Conservation (phyloP, 2,329 filamentous ascomycete species). For the Fusarium sp. region DNA sequence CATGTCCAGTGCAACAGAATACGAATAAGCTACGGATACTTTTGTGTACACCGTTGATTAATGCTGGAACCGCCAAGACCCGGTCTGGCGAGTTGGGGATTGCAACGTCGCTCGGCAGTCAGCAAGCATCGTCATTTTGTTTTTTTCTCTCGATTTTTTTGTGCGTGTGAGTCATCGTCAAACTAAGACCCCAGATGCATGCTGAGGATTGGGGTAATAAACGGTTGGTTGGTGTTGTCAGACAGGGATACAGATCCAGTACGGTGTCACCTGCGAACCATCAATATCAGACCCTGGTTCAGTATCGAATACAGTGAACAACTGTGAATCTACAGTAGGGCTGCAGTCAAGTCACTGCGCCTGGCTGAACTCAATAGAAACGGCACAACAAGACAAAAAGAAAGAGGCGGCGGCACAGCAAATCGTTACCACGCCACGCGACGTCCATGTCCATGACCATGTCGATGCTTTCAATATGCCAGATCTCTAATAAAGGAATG, state of each 20-base stretch:
- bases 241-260: conserved; percentile 44
- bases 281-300: conserved; percentile 23
- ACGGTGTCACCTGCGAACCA: conserved; percentile 34
- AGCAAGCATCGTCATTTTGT: conserved; percentile 23
- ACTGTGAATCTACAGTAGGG: conserved; percentile 21
- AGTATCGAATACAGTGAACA: background rate
- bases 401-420: conserved; percentile 37
- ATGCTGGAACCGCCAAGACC: conserved; percentile 37
- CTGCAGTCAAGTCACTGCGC: conserved; percentile 15
- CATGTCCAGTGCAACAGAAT: conserved; percentile 16
- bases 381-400: conserved; percentile 9
- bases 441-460: background rate
- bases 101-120: conserved; percentile 35
- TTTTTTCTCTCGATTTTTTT: background rate
- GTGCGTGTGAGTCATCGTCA: conserved; percentile 42
- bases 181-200: conserved; percentile 31
- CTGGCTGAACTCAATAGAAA: background rate
- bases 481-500: conserved; percentile 8
- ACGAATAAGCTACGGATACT: conserved; percentile 34
- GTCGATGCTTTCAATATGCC: conserved; percentile 18
- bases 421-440: background rate
- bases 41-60: conserved; percentile 17
- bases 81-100: conserved; percentile 32
- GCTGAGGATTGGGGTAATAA: conserved; percentile 1
- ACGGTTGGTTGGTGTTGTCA: conserved; percentile 20